Evolutionary conservation across 1,284 basidiomycete species (phyloP).

Genomic region (Farysia itapuensis): DNA sequence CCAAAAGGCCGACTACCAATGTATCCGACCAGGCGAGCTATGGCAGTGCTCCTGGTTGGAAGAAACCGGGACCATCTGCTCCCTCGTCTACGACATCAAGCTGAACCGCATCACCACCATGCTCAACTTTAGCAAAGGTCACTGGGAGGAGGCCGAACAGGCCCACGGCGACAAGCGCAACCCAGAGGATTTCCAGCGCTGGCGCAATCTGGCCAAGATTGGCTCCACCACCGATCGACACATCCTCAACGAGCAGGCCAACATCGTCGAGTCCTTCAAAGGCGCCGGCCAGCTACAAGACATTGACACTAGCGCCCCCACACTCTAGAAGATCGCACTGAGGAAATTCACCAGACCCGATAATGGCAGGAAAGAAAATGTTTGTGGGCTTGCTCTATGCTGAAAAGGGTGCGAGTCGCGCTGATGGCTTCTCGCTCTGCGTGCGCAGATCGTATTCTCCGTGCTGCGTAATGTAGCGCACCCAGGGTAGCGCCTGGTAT

Average conservation of each 20-base stretch:
- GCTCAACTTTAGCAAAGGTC: constrained; percentile 56
- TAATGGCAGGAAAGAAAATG: too few relatives aligned
- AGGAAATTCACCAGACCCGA: too few relatives aligned
- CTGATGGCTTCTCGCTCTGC: constrained; percentile 53
- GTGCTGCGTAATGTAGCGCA: constrained; percentile 78
- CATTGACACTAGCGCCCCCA: constrained; percentile 46
- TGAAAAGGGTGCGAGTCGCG: constrained; percentile 49
- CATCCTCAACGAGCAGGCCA: constrained; percentile 56
- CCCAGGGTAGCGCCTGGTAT: constrained; percentile 71
- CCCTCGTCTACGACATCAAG: constrained; percentile 52
- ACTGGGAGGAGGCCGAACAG: constrained; percentile 54
- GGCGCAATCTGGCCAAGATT: constrained; percentile 53
- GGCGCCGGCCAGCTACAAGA: constrained; percentile 53
- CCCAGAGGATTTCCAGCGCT: constrained; percentile 52
- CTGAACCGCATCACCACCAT: constrained; percentile 53
- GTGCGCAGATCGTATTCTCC: constrained; percentile 80
- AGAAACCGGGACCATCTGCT: constrained; percentile 58
- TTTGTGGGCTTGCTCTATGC: too few relatives aligned
- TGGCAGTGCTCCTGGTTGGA: constrained; percentile 58
- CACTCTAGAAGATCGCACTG: too few relatives aligned
- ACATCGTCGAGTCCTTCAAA: constrained; percentile 44
- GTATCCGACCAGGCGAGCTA: constrained; percentile 46
- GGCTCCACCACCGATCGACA: constrained; percentile 50
- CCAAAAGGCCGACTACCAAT: constrained; percentile 55
- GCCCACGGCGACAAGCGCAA: constrained; percentile 59